These are phyloP conservation scores for Leishmania tropica DNA, from an alignment of 208 protist genomes.

Conservation along the genomic window DNA sequence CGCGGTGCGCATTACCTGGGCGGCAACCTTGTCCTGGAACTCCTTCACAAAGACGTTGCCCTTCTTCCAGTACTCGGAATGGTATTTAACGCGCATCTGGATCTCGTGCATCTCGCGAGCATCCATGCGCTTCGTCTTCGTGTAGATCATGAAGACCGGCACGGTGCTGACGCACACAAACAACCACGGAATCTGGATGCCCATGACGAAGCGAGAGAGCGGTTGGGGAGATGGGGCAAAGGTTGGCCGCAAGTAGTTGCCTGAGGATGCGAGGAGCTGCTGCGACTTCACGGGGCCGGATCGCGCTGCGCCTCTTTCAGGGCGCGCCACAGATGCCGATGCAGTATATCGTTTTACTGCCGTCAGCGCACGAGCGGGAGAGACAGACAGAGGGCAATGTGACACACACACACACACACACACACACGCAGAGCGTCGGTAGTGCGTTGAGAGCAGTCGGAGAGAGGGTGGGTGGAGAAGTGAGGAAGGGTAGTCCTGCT, in stretches of 20 bases:
- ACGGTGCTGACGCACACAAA: slow-evolving; percentile 55
- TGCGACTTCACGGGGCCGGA: neutral
- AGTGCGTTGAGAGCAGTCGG: neutral
- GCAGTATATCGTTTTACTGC: neutral
- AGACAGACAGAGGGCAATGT: no score
- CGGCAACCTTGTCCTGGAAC: slow-evolving; percentile 31
- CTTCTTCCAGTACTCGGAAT: slow-evolving; percentile 78
- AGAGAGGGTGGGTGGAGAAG: neutral
- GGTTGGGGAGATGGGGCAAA: neutral
- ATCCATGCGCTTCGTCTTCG: slow-evolving; percentile 76
- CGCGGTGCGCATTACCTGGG: slow-evolving; percentile 31
- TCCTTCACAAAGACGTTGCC: slow-evolving; percentile 55
- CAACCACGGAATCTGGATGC: slow-evolving; percentile 70
- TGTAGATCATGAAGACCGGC: slow-evolving; percentile 77
- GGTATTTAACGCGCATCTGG: slow-evolving; percentile 84
- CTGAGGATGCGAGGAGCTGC: neutral
- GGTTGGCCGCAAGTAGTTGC: no score
- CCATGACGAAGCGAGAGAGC: slow-evolving; percentile 6
- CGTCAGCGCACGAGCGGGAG: no score
- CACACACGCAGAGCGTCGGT: neutral
- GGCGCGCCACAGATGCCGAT: neutral
- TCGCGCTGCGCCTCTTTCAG: neutral
- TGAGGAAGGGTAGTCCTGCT: no score
- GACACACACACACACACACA: neutral
- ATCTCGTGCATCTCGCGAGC: slow-evolving; percentile 80